phyloP scores from a whole-genome alignment of 1,284 basidiomycete genomes.

The Rhodotorula mucilaginosa region DNA sequence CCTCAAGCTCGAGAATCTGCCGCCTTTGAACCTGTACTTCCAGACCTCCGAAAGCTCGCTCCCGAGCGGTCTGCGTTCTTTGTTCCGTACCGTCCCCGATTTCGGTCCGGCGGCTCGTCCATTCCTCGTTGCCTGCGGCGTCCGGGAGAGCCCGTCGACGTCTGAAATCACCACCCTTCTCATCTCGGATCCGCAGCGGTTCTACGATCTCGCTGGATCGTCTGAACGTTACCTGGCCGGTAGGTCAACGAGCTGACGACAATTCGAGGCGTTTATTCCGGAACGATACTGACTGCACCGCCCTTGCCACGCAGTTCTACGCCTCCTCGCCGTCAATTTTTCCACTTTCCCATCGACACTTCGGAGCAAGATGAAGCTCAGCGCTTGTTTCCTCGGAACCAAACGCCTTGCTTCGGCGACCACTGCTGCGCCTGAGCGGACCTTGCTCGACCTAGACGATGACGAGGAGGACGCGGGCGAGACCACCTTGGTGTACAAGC shows the following conservation, averaged over 20 bases:
- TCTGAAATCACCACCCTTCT: conserved; percentile 60
- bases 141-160: conserved; percentile 81
- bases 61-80: conserved; percentile 60
- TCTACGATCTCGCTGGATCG: conserved; percentile 43
- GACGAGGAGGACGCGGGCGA: conserved; percentile 47
- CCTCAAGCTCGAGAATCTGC: conserved; percentile 59
- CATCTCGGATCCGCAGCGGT: conserved; percentile 41
- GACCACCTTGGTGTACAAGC: conserved; percentile 45
- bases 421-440: conserved; percentile 32
- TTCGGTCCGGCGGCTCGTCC: conserved; percentile 79
- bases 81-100: conserved; percentile 77
- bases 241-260: not conserved
- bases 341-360: conserved; percentile 31
- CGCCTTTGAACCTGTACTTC: conserved; percentile 33
- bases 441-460: conserved; percentile 32
- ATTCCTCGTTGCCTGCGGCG: conserved; percentile 83
- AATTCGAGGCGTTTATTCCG: not conserved
- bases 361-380: conserved; percentile 44
- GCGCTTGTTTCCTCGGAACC: conserved; percentile 49
- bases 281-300: not conserved
- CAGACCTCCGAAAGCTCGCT: conserved; percentile 39
- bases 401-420: conserved; percentile 42
- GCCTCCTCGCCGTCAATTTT: conserved; percentile 47
- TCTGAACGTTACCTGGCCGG: conserved; percentile 42
- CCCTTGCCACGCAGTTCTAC: conserved; percentile 40